Conservation (phyloP, 306 rosid genomes). For the Castanospermum australe region DNA sequence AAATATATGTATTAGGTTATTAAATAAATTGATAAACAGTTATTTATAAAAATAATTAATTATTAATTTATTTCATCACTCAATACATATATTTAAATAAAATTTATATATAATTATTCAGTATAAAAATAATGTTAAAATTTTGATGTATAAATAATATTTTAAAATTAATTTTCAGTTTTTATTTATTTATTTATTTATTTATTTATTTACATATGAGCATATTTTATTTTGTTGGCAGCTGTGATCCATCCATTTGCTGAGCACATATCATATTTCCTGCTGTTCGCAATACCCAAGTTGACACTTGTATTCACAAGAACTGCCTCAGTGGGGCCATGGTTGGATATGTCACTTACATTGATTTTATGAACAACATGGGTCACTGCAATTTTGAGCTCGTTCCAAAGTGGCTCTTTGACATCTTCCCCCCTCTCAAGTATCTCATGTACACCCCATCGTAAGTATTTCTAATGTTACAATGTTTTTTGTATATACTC, state of each 20-base stretch:
- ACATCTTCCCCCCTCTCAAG: conserved; percentile 48
- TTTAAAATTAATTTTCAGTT: neutral
- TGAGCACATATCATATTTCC: neutral
- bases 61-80: no score
- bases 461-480: conserved; percentile 21
- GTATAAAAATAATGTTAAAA: no score
- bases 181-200: no score
- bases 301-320: neutral
- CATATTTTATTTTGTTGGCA: neutral
- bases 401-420: conserved; percentile 35
- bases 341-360: conserved; percentile 20
- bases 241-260: neutral
- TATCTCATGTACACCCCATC: conserved; percentile 52
- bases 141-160: neutral
- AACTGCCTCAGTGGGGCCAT: conserved; percentile 33
- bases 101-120: no score
- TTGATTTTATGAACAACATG: conserved; percentile 58
- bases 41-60: no score
- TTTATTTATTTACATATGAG: neutral
- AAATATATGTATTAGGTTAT: no score
- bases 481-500: no score
- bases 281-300: no score
- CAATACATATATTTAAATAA: no score
- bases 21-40: no score
- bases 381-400: conserved; percentile 62